phyloP scores from a whole-genome alignment of 495 filamentous ascomycete species.

The Pyrenula massariospora region DNA sequence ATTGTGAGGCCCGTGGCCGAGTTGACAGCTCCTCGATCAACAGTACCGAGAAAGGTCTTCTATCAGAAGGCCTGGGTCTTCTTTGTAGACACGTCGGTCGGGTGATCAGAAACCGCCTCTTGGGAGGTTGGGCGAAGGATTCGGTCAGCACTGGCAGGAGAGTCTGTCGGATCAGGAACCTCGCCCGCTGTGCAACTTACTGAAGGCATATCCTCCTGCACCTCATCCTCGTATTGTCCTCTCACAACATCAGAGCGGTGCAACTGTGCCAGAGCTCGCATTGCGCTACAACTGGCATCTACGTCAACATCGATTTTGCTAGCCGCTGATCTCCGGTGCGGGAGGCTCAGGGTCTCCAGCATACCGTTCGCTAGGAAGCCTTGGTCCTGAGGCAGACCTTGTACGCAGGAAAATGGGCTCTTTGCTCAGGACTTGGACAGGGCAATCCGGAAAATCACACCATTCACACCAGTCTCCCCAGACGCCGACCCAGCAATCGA shows the following conservation, averaged over 20 bases:
- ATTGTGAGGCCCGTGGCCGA: no score
- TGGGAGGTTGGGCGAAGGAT: neutral
- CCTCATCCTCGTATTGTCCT: neutral
- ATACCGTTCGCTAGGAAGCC: neutral
- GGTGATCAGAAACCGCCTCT: neutral
- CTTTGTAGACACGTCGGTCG: no score
- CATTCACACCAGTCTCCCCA: constrained; percentile 21
- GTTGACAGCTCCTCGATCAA: no score
- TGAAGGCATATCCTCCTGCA: neutral
- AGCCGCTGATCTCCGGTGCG: neutral
- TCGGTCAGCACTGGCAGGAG: neutral
- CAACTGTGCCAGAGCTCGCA: neutral
- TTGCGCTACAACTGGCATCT: neutral
- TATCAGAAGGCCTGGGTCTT: no score
- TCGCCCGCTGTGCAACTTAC: no score
- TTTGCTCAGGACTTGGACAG: neutral
- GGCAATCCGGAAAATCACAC: constrained; percentile 14
- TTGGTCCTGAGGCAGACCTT: neutral
- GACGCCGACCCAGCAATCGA: constrained; percentile 16
- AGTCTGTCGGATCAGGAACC: no score
- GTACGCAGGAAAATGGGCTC: neutral
- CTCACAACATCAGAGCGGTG: neutral
- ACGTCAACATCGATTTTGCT: neutral
- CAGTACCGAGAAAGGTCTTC: no score
- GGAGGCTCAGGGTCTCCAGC: neutral